These are phyloP conservation scores for Clarkia xantiana DNA, from an alignment of 345 rosid genomes.

Conservation along the genomic window DNA sequence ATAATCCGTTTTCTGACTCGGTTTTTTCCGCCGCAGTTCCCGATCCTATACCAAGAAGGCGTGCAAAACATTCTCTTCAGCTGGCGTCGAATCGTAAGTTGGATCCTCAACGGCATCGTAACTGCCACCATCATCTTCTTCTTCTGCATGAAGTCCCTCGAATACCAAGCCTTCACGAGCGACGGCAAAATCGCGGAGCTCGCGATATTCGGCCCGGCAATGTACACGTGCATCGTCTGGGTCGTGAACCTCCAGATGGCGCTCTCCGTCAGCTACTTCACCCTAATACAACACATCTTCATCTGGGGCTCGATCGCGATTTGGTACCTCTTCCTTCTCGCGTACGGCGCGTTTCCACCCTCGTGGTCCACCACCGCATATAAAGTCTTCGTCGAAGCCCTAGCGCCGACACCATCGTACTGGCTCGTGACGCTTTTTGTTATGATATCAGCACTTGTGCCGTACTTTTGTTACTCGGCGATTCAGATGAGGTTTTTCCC, in stretches of 20 bases:
- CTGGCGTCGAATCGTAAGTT: conserved; percentile 79
- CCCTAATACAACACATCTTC: conserved; percentile 87
- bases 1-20: background rate
- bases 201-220: conserved; percentile 73
- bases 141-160: conserved; percentile 52
- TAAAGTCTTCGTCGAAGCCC: conserved; percentile 59
- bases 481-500: conserved; percentile 72
- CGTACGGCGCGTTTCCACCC: conserved; percentile 56
- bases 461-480: conserved; percentile 50
- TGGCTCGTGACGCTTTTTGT: conserved; percentile 67
- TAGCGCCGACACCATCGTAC: conserved; percentile 65
- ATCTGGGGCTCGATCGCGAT: conserved; percentile 79
- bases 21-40: conserved; percentile 45
- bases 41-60: conserved; percentile 95
- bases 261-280: conserved; percentile 80
- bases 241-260: conserved; percentile 87
- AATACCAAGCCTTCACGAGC: conserved; percentile 53
- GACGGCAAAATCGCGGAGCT: conserved; percentile 83
- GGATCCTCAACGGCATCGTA: conserved; percentile 86
- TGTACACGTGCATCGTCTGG: conserved; percentile 93
- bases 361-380: conserved; percentile 41
- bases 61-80: conserved; percentile 73
- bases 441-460: conserved; percentile 44
- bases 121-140: conserved; percentile 62
- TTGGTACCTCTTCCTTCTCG: conserved; percentile 67